A percentile compares a stretch with the other conserved stretches of the same genome.
Conservation (phyloP, 306 rosid species). For the Prinsepia uniflora region DNA sequence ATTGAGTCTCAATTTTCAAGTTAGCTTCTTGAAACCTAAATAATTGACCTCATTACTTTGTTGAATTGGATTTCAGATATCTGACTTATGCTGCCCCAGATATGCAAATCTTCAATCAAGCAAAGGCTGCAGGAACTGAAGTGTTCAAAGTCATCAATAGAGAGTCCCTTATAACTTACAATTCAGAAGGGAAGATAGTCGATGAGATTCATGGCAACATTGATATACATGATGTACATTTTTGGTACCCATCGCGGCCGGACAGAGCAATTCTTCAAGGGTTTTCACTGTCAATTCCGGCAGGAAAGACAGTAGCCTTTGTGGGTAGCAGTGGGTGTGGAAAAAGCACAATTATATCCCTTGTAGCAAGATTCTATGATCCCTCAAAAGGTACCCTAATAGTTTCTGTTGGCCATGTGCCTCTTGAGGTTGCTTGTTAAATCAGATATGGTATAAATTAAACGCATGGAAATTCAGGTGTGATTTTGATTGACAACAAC, state of each 20-base stretch:
- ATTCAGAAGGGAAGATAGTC: conserved; percentile 42
- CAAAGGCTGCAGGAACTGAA: conserved; percentile 81
- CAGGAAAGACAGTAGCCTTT: conserved; percentile 70
- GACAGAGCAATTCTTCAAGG: conserved; percentile 61
- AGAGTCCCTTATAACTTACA: conserved; percentile 50
- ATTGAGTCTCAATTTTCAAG: too few relatives aligned
- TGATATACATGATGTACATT: conserved; percentile 48
- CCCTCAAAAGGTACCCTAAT: conserved; percentile 42
- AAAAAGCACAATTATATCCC: conserved; percentile 82
- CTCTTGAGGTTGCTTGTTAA: too few relatives aligned
- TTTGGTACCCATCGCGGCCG: conserved; percentile 74
- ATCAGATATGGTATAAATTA: too few relatives aligned
- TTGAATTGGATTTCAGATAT: conserved; percentile 42
- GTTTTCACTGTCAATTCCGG: conserved; percentile 66
- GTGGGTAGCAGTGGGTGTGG: conserved; percentile 97
- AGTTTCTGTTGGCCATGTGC: conserved; percentile 3
- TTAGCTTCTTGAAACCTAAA: too few relatives aligned
- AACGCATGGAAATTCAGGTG: conserved; percentile 37
- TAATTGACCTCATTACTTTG: too few relatives aligned
- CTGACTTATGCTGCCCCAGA: conserved; percentile 90
- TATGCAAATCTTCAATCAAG: conserved; percentile 83
- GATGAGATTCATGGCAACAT: conserved; percentile 46
- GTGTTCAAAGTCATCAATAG: conserved; percentile 75
- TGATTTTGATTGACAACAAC: conserved; percentile 54
- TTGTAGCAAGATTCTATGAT: conserved; percentile 73